phyloP scores from a whole-genome alignment of 2,329 filamentous ascomycete species.

The Samsoniella hepiali region DNA sequence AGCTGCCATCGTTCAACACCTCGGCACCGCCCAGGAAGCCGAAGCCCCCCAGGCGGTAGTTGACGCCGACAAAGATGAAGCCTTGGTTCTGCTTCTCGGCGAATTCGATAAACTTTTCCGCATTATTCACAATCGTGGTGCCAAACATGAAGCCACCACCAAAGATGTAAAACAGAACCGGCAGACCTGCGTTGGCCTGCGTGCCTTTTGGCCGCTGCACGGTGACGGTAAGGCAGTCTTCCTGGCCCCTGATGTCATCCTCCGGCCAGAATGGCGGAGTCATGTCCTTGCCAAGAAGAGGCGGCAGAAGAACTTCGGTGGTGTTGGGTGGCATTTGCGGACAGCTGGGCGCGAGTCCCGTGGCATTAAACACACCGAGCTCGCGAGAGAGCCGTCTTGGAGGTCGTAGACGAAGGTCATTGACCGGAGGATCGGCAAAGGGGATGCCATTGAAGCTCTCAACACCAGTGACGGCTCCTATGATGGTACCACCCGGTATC shows the following conservation, averaged over 20 bases:
- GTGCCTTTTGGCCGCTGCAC: slow-evolving; percentile 46
- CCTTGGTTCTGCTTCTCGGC: slow-evolving; percentile 47
- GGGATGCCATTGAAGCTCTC: slow-evolving; percentile 58
- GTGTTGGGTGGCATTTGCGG: slow-evolving; percentile 48
- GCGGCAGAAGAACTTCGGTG: background rate
- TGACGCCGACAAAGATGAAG: slow-evolving; percentile 61
- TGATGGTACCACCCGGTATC: background rate
- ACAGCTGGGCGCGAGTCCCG: slow-evolving; percentile 47
- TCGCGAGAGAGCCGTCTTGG: slow-evolving; percentile 45
- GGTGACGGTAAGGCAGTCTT: slow-evolving; percentile 51
- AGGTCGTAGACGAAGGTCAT: slow-evolving; percentile 55
- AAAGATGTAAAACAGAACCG: slow-evolving; percentile 57
- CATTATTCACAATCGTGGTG: slow-evolving; percentile 38
- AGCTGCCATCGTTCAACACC: slow-evolving; percentile 50
- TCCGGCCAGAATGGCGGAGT: background rate
- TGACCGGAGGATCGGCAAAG: slow-evolving; percentile 59
- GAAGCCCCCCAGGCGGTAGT: slow-evolving; percentile 61
- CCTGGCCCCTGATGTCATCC: slow-evolving; percentile 35
- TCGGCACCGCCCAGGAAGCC: slow-evolving; percentile 59
- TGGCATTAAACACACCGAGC: slow-evolving; percentile 42
- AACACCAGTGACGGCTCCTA: background rate
- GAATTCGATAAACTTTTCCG: slow-evolving; percentile 31
- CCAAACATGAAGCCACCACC: slow-evolving; percentile 47
- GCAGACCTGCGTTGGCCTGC: slow-evolving; percentile 42
- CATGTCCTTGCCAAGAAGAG: background rate